Evolutionary conservation across 2,329 filamentous ascomycete species (phyloP).

Genomic region (Didymella pinodella): DNA sequence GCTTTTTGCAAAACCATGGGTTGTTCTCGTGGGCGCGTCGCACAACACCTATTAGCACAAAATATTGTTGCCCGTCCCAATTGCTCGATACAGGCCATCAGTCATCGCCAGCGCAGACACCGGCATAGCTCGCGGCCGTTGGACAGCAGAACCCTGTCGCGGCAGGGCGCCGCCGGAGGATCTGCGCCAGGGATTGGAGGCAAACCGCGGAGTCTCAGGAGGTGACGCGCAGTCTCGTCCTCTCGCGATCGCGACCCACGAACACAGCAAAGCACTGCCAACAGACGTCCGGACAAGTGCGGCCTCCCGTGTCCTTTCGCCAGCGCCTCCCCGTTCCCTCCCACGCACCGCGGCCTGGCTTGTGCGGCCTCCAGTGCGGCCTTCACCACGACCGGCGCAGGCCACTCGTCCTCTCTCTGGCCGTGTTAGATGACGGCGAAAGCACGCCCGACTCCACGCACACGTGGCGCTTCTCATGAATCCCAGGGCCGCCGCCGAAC

Average conservation of each 20-base stretch:
- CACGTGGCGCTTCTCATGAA: constrained; percentile 53
- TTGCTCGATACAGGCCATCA: neutral
- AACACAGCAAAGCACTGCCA: neutral
- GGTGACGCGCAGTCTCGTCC: constrained; percentile 12
- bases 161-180: constrained; percentile 21
- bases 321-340: neutral
- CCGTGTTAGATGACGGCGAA: constrained; percentile 47
- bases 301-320: constrained; percentile 4
- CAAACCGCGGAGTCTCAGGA: constrained; percentile 3
- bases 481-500: constrained; percentile 62
- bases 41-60: constrained; percentile 6
- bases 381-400: constrained; percentile 26
- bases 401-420: constrained; percentile 27
- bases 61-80: constrained; percentile 4
- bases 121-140: constrained; percentile 3
- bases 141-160: neutral
- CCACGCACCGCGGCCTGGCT: constrained; percentile 34
- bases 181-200: constrained; percentile 25
- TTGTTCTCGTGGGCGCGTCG: constrained; percentile 13
- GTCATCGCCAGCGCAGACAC: neutral
- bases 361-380: constrained; percentile 35
- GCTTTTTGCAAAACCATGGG: constrained; percentile 4
- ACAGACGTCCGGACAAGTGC: neutral
- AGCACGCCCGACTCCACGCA: constrained; percentile 33
- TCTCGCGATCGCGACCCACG: constrained; percentile 7